Evolutionary conservation across 169 alveolate species (phyloP).

Genomic region (Toxoplasma gondii): DNA sequence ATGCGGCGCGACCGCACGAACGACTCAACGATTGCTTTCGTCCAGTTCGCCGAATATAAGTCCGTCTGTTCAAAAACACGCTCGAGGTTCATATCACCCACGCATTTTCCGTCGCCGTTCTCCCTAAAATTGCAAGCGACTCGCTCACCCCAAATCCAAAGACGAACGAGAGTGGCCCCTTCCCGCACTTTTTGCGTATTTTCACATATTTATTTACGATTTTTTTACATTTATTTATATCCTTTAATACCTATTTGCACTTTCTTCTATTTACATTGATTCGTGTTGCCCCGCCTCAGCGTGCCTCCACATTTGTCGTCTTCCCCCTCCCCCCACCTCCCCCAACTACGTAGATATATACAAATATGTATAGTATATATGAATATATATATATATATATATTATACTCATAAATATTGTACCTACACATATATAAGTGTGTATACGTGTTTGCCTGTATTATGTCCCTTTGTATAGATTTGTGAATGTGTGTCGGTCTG

Average conservation of each 20-base stretch:
- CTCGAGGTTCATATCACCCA: not conserved
- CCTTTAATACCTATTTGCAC: too few species aligned
- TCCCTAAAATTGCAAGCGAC: not conserved
- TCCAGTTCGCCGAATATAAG: not conserved
- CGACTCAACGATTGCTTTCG: constrained; percentile 1
- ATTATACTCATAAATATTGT: not conserved
- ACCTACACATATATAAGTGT: not conserved
- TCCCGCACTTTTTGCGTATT: too few species aligned
- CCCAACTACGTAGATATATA: not conserved
- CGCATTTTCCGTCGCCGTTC: not conserved
- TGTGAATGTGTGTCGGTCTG: not conserved
- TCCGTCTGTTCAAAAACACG: not conserved
- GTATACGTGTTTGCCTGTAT: not conserved
- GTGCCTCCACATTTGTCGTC: too few species aligned
- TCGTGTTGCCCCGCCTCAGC: too few species aligned
- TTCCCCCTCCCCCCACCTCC: not conserved
- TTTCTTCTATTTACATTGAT: too few species aligned
- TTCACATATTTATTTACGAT: too few species aligned
- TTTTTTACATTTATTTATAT: too few species aligned
- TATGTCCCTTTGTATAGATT: not conserved
- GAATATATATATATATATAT: not conserved
- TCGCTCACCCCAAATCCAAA: not conserved
- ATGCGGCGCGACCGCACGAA: not conserved
- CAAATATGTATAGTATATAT: not conserved
- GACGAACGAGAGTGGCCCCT: not conserved